Evolutionary conservation across 768 basidiomycete species (phyloP), one percentile per base, ranked within the genome.

Genomic region (Suillus sp.): DNA sequence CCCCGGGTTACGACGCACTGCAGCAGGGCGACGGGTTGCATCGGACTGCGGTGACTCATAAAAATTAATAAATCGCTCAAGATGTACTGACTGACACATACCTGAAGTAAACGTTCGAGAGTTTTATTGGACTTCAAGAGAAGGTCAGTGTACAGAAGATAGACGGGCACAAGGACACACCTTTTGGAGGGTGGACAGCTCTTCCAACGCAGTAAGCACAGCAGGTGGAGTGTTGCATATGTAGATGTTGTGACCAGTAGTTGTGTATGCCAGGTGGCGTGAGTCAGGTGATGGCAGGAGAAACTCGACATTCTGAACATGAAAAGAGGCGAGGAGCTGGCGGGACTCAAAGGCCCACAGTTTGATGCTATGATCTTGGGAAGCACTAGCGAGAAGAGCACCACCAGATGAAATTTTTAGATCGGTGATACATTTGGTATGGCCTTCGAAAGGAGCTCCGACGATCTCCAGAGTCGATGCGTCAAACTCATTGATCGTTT

Each of bases 321-420:
- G 20, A 13, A n/a, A 54, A 3, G 53, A 35, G 20, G 53, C 53
- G 32, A 54, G 20, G 32, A 54, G 53, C n/a, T 54, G 53, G 20
- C 53, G 53, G 32, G 32, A 34, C 11, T 54, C 53, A 3, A 54
- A n/a, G n/a, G 53, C 32, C 53, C 53, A 54, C 2, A 54, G n/a
- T 11, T 35, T 54, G 32, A 54, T 54, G 53, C 10, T 34, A n/a
- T 32, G 10, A 20, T 54, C 53, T 11, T 34, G 11, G 6, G 53
- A 54, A 34, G 32, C 20, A 4, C 53, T 54, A 13, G 53, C 32
- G 53, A 54, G 20, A 32, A 54, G 53, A 54, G 53, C n/a, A 34
- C 53, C 32, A 1, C 20, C 53, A 34, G 5, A 34, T 54, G 53
- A 54, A 34, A 34, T 4, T 34, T 20, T n/a, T n/a, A 54, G 53